phyloP scores from a whole-genome alignment of 148 eudicot genomes.

The Rhododendron kiyosumense region DNA sequence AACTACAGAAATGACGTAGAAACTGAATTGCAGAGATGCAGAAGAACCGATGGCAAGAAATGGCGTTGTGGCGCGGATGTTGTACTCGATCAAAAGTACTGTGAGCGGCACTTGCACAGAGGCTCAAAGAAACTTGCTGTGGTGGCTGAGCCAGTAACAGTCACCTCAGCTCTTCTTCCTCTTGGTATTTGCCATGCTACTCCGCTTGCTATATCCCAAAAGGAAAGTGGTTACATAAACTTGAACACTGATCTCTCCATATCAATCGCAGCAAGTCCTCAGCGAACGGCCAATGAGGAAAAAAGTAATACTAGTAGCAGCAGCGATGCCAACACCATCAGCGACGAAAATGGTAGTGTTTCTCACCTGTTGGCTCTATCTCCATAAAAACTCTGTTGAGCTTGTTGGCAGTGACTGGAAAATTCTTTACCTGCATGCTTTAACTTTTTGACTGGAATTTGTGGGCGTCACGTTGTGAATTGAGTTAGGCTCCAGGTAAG shows the following conservation, averaged over 20 bases:
- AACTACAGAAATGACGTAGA: neutral
- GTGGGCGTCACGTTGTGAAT: neutral
- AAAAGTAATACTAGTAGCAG: neutral
- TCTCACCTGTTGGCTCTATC: constrained; percentile 10
- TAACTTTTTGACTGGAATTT: neutral
- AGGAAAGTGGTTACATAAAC: neutral
- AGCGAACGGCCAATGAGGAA: neutral
- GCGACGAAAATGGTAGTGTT: constrained; percentile 19
- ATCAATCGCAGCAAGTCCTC: constrained; percentile 14
- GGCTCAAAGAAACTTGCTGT: constrained; percentile 31
- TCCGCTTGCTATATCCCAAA: constrained; percentile 10
- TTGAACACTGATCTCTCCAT: constrained; percentile 22
- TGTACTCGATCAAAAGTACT: constrained; percentile 39
- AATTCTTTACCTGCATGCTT: neutral
- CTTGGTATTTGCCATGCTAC: neutral
- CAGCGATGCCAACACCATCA: constrained; percentile 35
- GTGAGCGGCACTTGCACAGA: constrained; percentile 43
- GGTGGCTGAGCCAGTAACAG: neutral
- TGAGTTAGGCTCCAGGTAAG: neutral
- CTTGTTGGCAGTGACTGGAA: neutral
- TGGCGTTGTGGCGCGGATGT: constrained; percentile 46
- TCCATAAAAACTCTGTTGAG: neutral
- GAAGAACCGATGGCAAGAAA: constrained; percentile 59
- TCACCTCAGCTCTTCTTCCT: constrained; percentile 4
- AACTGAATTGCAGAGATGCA: constrained; percentile 33